Evolutionary conservation across 768 basidiomycete species (phyloP), one percentile per base, ranked within the genome.

Genomic region (Suillus occidentalis): DNA sequence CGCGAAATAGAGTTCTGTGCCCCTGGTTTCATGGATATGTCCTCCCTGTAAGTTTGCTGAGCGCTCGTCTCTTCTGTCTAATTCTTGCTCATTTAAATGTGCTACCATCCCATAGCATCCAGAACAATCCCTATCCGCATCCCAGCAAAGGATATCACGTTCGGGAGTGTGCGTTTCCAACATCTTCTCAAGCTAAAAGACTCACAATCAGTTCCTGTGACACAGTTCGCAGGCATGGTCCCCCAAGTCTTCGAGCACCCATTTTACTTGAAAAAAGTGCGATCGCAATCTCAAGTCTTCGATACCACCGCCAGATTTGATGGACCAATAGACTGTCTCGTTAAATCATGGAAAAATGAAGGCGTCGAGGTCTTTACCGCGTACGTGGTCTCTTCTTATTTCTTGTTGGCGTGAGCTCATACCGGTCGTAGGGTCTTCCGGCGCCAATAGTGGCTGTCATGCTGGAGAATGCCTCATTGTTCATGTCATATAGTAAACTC

Each of bases 231-330:
- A 63, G 96, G 96, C 31, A 94, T 97, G 82, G 81, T 85, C 89
- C 95, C 56, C 88, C n/a, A 89, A 75, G 81, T 95, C 20, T 89
- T 97, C 67, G 95, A 97, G 79, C 94, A 97, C 74, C 97, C 97
- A 1, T 95, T 97, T 72, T 96, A 98, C 77, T 85, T 99, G 42
- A 91, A 94, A 63, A 98, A 97, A 79, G 96, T 97, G 65, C 86
- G 96, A 58, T 83, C 98, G 49, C 97, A 99, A 76, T 86, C 92
- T 2, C 97, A 98, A 72, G 89, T 96, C 13, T 82, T 96, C 62
- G 87, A 91, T 66, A 78, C 85, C 12, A 80, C 85, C 16, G 79
- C 78, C 58, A 85, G 88, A 20, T 99, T 95, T 79, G 87, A 80
- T 16, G 96, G 96, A 0, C 95, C 96, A 0, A 70, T 94, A 65